Conservation (phyloP, 2,329 filamentous ascomycete species). For the Volutella citrinella region DNA sequence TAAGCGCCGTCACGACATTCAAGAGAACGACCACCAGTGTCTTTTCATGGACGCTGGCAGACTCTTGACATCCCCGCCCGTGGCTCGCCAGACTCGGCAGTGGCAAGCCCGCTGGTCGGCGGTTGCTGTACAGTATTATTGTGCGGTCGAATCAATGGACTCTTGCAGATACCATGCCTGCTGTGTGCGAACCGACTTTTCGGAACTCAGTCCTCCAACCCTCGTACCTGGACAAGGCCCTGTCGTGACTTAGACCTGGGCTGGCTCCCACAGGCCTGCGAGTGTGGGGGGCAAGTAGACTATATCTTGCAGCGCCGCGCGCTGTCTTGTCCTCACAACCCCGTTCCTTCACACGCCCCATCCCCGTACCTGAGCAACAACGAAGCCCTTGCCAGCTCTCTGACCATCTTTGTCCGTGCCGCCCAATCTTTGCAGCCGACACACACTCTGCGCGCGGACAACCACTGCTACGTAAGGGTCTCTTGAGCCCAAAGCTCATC, state of each 20-base stretch:
- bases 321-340: constrained; percentile 19
- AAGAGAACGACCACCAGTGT: too few relatives aligned
- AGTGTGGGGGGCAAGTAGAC: constrained; percentile 16
- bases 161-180: too few relatives aligned
- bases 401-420: too few relatives aligned
- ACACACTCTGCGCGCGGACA: constrained; percentile 14
- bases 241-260: constrained; percentile 17
- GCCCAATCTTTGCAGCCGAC: too few relatives aligned
- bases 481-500: constrained; percentile 18
- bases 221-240: constrained; percentile 12
- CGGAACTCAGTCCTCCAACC: constrained; percentile 16
- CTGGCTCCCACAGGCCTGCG: too few relatives aligned
- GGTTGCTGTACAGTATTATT: too few relatives aligned
- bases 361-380: constrained; percentile 23
- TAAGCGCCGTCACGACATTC: too few relatives aligned
- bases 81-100: too few relatives aligned
- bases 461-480: constrained; percentile 15
- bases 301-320: constrained; percentile 26
- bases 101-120: too few relatives aligned
- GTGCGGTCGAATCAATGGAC: too few relatives aligned
- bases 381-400: constrained; percentile 21
- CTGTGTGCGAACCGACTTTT: constrained; percentile 17
- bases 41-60: too few relatives aligned
- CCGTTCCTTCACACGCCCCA: constrained; percentile 20
- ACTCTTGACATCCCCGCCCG: too few relatives aligned